Evolutionary conservation across 2,329 filamentous ascomycete genomes (phyloP), one percentile per base, ranked within the genome.

Genomic region (Colletotrichum aenigma): DNA sequence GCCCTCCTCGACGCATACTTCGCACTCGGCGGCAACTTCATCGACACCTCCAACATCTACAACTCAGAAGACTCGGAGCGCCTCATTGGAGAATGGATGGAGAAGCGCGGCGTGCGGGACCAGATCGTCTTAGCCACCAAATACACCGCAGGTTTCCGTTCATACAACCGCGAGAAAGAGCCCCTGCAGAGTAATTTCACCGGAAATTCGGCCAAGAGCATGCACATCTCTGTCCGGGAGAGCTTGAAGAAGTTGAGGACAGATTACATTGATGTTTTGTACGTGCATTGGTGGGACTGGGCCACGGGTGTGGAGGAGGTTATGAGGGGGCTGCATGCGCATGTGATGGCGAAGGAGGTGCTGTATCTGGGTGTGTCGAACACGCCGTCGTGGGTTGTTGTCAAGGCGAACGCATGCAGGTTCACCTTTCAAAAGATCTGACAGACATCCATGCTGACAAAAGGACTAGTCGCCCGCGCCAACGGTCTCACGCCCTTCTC

Each of bases 1-100:
- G 85, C 87, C 58, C 85, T 93, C 6, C 86, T 93, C 1, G 91
- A 93, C 77, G 87, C 86, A 71, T 93, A 88, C 82, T 87, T 85
- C 70, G 85, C 85, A 18, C 84, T 87, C 0, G 92, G 92, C 6
- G 92, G 92, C 9, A 94, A 94, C 84, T 93, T 94, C 81, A 92
- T 94, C 80, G 92, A 94, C 81, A 93, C 91, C 1, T 83, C 89
- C 77, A 91, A 88, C 83, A 86, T 85, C 75, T 92, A 92, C 81
- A 88, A 92, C 78, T 78, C 87, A 71, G 90, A 89, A 68, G 83
- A 92, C 79, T 92, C 89, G 0, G 91, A 92, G 77, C 78, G 71
- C 4, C 90, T 87, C 87, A 79, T 93, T n/a, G 91, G 91, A 16
- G 89, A 92, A 78, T 93, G 89, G 89, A 88, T 91, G 84, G 74